Evolutionary conservation across 805 yeast genomes (phyloP).

Genomic region (Candida montana): DNA sequence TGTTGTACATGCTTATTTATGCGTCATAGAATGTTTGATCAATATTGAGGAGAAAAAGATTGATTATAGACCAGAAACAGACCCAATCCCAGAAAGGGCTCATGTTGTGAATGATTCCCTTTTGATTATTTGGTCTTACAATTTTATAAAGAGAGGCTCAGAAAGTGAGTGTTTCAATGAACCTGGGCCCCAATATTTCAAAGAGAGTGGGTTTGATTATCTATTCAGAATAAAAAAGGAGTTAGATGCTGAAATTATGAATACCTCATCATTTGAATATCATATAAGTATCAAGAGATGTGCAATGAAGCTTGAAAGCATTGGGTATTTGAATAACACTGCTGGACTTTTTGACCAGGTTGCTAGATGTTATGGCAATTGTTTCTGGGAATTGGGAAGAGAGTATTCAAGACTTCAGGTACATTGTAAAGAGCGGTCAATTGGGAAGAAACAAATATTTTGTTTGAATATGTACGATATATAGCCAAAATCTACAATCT

Average conservation of each 20-base stretch:
- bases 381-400: conserved; percentile 46
- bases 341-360: conserved; percentile 47
- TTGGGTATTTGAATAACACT: conserved; percentile 30
- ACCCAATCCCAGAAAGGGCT: conserved; percentile 38
- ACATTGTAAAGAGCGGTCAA: conserved; percentile 46
- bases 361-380: conserved; percentile 29
- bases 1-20: conserved; percentile 50
- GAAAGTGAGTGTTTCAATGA: conserved; percentile 21
- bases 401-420: conserved; percentile 45
- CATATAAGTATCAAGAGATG: conserved; percentile 10
- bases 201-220: conserved; percentile 28
- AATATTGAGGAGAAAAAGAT: conserved; percentile 34
- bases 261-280: conserved; percentile 1
- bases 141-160: conserved; percentile 39
- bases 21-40: conserved; percentile 51
- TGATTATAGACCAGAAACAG: conserved; percentile 40
- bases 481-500: not conserved
- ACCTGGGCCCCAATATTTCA: conserved; percentile 16
- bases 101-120: conserved; percentile 21
- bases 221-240: conserved; percentile 29
- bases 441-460: conserved; percentile 36
- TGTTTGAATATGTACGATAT: conserved; percentile 40
- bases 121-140: conserved; percentile 42
- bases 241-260: conserved; percentile 21
- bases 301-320: conserved; percentile 5